Evolutionary conservation across 148 eudicot genomes (phyloP).

Genomic region (Amaranthus palmeri): DNA sequence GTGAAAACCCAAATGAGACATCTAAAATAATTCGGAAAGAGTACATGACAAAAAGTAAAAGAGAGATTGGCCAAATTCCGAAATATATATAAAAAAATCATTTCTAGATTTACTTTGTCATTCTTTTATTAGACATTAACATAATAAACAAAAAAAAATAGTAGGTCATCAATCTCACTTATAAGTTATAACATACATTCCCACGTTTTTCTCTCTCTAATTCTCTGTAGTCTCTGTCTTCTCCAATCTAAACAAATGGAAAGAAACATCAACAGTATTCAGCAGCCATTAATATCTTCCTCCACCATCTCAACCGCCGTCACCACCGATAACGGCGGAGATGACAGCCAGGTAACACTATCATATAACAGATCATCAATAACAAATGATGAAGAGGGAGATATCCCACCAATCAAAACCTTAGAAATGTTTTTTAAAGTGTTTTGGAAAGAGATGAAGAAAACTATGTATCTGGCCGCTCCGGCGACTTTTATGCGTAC

Average conservation of each 20-base stretch:
- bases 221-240: too few relatives aligned
- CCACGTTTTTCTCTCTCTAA: too few relatives aligned
- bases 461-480: conserved; percentile 42
- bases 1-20: too few relatives aligned
- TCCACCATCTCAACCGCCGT: neutral
- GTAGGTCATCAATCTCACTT: too few relatives aligned
- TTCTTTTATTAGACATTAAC: too few relatives aligned
- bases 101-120: too few relatives aligned
- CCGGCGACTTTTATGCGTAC: conserved; percentile 43
- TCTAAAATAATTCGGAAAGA: too few relatives aligned
- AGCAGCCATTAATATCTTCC: conserved; percentile 1
- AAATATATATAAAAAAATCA: too few relatives aligned
- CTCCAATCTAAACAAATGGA: neutral
- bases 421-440: neutral
- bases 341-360: neutral
- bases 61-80: too few relatives aligned
- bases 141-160: too few relatives aligned
- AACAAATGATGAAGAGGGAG: neutral
- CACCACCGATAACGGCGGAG: neutral
- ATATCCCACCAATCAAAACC: conserved; percentile 1
- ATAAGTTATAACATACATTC: too few relatives aligned
- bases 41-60: too few relatives aligned
- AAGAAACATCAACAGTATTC: neutral
- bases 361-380: neutral
- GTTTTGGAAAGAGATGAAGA: conserved; percentile 29